Conservation (phyloP, 2,329 filamentous ascomycete species). For the Ophiostoma quercus region DNA sequence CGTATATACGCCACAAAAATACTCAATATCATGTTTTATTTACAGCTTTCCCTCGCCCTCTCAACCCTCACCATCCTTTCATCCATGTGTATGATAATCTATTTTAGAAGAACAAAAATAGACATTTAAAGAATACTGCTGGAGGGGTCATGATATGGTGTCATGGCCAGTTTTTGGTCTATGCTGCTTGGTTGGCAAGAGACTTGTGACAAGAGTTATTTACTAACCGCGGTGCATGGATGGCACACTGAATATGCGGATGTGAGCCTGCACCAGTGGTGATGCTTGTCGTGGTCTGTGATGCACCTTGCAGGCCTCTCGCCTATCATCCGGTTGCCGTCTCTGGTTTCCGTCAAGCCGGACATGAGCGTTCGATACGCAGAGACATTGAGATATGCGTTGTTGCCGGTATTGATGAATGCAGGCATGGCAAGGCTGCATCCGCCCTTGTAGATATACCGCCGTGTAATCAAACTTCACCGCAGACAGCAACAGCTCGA, state of each 20-base stretch:
- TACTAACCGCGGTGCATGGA: neutral
- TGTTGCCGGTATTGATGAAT: no score
- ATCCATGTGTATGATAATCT: constrained; percentile 2
- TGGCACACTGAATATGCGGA: no score
- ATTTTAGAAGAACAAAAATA: constrained; percentile 12
- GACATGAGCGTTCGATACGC: no score
- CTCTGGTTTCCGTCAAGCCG: no score
- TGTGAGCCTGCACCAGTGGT: no score
- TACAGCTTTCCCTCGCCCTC: constrained; percentile 5
- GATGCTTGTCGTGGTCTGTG: no score
- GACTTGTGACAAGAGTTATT: neutral
- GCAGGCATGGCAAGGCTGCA: neutral
- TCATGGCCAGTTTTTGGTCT: no score
- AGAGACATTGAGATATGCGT: no score
- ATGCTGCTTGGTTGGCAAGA: no score
- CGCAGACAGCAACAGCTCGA: neutral
- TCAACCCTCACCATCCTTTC: neutral
- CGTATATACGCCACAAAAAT: neutral
- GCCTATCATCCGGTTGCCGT: no score
- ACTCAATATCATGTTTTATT: constrained; percentile 8
- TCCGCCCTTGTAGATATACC: neutral
- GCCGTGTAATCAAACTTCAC: neutral
- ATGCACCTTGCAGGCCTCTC: no score
- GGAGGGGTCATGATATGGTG: neutral
- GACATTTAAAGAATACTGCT: neutral